Conservation (phyloP, 1,284 basidiomycete species). For the Ceratobasidium sp. region DNA sequence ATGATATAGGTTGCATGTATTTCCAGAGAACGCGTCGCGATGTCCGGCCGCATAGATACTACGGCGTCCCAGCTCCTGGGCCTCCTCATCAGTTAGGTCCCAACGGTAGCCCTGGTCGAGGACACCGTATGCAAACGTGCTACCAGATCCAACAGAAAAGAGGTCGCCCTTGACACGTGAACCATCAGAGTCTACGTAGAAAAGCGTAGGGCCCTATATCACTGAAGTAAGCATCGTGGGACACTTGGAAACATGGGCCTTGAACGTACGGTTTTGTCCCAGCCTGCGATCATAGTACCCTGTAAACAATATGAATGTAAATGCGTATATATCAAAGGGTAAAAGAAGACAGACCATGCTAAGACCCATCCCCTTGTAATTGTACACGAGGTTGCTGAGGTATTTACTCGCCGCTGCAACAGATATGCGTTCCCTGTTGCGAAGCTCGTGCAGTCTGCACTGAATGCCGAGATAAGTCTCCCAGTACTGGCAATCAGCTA, state of each 20-base stretch:
- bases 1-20: conserved; percentile 96
- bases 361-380: conserved; percentile 99
- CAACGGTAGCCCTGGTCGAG: conserved; percentile 96
- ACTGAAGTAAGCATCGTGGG: not conserved
- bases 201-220: conserved; percentile 88
- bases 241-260: not conserved
- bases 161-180: conserved; percentile 95
- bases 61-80: conserved; percentile 92
- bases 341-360: conserved; percentile 82
- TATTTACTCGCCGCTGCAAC: conserved; percentile 99
- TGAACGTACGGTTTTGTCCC: conserved; percentile 93
- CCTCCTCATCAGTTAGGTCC: conserved; percentile 94
- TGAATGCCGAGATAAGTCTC: conserved; percentile 99
- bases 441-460: conserved; percentile 95
- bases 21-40: conserved; percentile 97
- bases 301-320: conserved; percentile 55
- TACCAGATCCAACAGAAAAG: conserved; percentile 98
- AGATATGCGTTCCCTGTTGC: conserved; percentile 97
- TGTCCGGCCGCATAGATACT: conserved; percentile 98
- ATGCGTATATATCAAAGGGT: not conserved
- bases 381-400: conserved; percentile 96
- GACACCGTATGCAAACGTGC: conserved; percentile 98
- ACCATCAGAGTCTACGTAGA: conserved; percentile 99
- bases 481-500: conserved; percentile 95
- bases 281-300: conserved; percentile 99